A percentile compares a stretch with the other conserved stretches of the same genome.
Evolutionary conservation across 2,329 filamentous ascomycete species (phyloP).

Genomic region (Aureobasidium sp.): DNA sequence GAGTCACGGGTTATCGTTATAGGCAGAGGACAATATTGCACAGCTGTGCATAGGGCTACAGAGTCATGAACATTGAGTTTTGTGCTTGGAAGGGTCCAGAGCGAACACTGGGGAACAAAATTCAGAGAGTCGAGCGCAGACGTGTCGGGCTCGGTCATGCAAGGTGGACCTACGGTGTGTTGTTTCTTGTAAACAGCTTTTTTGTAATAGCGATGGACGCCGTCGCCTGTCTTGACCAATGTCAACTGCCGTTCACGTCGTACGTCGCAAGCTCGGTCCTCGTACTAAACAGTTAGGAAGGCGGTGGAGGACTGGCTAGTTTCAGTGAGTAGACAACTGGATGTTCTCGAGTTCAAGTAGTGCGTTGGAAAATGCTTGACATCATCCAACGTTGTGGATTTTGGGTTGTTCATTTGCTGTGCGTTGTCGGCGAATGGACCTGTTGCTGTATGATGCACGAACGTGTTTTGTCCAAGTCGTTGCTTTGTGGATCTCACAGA

Average conservation of each 20-base stretch:
- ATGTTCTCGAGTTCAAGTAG: slow-evolving; percentile 5
- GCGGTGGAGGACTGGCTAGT: slow-evolving; percentile 4
- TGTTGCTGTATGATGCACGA: background rate
- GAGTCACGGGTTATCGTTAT: background rate
- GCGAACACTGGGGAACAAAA: background rate
- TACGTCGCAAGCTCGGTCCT: slow-evolving; percentile 1
- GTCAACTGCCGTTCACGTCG: background rate
- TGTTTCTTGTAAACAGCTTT: slow-evolving; percentile 1
- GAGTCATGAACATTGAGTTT: background rate
- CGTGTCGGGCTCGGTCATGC: background rate
- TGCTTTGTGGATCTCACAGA: slow-evolving; percentile 5
- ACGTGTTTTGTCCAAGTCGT: slow-evolving; percentile 5
- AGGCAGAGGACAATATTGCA: background rate
- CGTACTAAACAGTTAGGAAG: slow-evolving; percentile 1
- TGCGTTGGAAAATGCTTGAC: background rate
- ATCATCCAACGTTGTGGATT: background rate
- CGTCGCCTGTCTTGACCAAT: slow-evolving; percentile 3
- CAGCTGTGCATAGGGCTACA: background rate
- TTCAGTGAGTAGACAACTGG: background rate
- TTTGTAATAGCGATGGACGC: background rate
- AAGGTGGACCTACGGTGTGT: background rate
- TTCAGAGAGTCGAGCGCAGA: background rate
- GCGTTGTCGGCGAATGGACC: background rate
- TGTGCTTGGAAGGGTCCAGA: background rate
- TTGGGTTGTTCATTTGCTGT: background rate